Evolutionary conservation across 805 yeast species (phyloP).

Genomic region (Hanseniaspora valbyensis): DNA sequence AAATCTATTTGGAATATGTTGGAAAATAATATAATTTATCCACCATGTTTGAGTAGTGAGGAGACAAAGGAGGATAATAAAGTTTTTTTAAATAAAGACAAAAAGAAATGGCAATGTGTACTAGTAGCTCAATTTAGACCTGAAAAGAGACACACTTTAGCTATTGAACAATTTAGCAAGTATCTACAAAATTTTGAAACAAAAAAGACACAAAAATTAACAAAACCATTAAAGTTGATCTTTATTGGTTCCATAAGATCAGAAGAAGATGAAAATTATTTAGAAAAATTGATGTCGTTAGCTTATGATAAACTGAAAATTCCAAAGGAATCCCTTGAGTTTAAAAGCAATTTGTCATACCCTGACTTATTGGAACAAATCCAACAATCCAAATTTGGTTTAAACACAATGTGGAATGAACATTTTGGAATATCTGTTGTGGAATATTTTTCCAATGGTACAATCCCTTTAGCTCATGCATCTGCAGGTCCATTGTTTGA

Average conservation of each 20-base stretch:
- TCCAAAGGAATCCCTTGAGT: constrained; percentile 34
- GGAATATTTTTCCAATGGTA: constrained; percentile 77
- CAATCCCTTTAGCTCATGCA: constrained; percentile 82
- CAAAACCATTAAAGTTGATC: constrained; percentile 42
- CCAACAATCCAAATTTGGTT: constrained; percentile 53
- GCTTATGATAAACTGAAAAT: constrained; percentile 36
- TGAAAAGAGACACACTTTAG: constrained; percentile 76
- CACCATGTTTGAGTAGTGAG: constrained; percentile 59
- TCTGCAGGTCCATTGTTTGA: constrained; percentile 91
- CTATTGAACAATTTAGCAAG: constrained; percentile 51
- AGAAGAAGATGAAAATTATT: constrained; percentile 49
- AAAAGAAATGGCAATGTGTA: constrained; percentile 31
- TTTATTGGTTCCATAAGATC: constrained; percentile 80
- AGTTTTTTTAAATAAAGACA: constrained; percentile 16
- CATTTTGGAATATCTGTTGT: constrained; percentile 97
- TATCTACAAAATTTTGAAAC: constrained; percentile 39
- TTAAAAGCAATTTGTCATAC: constrained; percentile 67
- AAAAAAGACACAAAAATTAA: background rate
- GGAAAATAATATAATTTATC: constrained; percentile 50
- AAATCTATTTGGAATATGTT: constrained; percentile 45
- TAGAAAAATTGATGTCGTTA: constrained; percentile 37
- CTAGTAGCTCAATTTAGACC: constrained; percentile 85
- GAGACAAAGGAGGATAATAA: constrained; percentile 10
- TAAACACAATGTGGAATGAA: constrained; percentile 99
- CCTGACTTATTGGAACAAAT: constrained; percentile 46